These are phyloP conservation scores for Excoecaria agallocha DNA, from an alignment of 345 rosid genomes.

Conservation along the genomic window DNA sequence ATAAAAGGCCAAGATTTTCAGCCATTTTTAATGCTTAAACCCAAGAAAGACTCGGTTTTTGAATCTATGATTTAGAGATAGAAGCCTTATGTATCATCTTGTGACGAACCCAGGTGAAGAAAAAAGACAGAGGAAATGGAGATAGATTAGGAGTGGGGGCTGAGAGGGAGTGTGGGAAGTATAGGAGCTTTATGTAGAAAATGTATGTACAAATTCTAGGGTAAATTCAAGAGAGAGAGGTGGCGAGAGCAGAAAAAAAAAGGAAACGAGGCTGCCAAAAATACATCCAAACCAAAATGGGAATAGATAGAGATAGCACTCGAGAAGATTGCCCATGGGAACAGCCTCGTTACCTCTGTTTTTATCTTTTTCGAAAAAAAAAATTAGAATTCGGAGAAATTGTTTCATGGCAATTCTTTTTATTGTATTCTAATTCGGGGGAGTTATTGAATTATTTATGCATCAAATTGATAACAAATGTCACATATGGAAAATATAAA, in stretches of 20 bases:
- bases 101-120: neutral
- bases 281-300: neutral
- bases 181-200: slow-evolving; percentile 11
- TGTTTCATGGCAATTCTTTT: too few relatives aligned
- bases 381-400: neutral
- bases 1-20: slow-evolving; percentile 12
- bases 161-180: slow-evolving; percentile 1
- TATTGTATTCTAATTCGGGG: neutral
- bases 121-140: neutral
- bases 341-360: neutral
- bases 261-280: neutral
- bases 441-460: too few relatives aligned
- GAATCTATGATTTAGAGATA: neutral
- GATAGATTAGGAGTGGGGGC: neutral
- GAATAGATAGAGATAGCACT: neutral
- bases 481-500: too few relatives aligned
- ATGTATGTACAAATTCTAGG: slow-evolving; percentile 10
- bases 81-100: neutral
- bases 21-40: slow-evolving; percentile 6
- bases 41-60: slow-evolving; percentile 1
- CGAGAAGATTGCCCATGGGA: neutral
- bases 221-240: neutral
- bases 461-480: too few relatives aligned
- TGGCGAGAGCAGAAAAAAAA: neutral
- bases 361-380: neutral